Evolutionary conservation across 2,329 filamentous ascomycete species (phyloP).

Genomic region (Aspergillus chevalieri): DNA sequence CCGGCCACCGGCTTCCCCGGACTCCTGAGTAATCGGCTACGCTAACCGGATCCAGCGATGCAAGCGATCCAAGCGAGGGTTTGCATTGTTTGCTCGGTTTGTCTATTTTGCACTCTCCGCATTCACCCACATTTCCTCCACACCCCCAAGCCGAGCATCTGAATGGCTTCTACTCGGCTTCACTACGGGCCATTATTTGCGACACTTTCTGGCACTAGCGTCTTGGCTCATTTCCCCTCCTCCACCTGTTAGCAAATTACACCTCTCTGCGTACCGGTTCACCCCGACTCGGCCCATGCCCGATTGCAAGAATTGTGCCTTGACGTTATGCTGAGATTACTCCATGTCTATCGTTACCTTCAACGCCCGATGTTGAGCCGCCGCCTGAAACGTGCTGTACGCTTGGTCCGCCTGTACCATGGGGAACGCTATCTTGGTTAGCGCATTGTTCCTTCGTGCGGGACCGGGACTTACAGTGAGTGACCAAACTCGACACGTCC

Average conservation of each 20-base stretch:
- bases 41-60: no score
- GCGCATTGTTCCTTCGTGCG: background rate
- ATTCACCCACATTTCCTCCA: no score
- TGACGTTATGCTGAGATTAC: background rate
- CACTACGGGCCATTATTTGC: no score
- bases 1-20: no score
- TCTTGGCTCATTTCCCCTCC: no score
- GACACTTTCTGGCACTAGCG: no score
- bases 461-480: slow-evolving; percentile 12
- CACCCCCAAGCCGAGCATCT: no score
- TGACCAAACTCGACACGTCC: slow-evolving; percentile 13
- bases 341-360: slow-evolving; percentile 18
- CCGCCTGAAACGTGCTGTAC: slow-evolving; percentile 14
- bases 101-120: no score
- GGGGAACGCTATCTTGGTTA: slow-evolving; percentile 10
- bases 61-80: no score
- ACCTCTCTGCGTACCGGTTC: background rate
- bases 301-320: background rate
- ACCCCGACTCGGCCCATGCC: background rate
- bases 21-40: no score
- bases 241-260: background rate
- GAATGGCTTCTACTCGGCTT: no score
- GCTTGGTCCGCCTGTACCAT: slow-evolving; percentile 7
- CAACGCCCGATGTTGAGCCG: slow-evolving; percentile 11
- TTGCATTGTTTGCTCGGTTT: no score